Base-by-base conservation (phyloP, 75 land plant genomes). In the Adiantum capillusveneris region DNA sequence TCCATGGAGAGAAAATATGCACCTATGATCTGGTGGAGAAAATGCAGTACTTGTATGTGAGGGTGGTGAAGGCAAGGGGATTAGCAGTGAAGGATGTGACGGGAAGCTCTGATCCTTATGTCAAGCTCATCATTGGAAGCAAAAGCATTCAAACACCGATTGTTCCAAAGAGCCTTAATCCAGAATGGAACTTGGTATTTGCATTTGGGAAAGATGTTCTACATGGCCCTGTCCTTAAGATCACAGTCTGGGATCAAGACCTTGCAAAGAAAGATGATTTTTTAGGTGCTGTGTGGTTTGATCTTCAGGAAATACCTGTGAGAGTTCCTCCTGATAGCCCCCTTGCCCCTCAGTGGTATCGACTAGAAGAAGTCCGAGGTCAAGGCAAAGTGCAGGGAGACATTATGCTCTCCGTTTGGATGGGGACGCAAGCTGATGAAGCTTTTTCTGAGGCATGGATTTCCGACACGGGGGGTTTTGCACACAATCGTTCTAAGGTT, bases 371-470 rank as follows among this genome's bases (percentile, higher is more conserved):
- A 39, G 71, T 61, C 62, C 65, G 74, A 25, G 73, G 75, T 1
- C 63, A 57, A 0, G 62, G 66, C 54, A 14, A 17, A 18, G 25
- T 25, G 19, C 27, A 44, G 1, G 90, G 85, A 17, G 83, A 86
- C 63, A 25, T 86, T 5, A 86, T 86, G 90, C 75, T 86, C n/a
- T 83, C 83, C 0, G 80, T 80, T 1, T 86, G 90, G 90, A 52
- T 68, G 62, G 90, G 90, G 13, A 82, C 90, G 1, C 86, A 86
- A 55, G 83, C 85, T 0, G 90, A 86, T 57, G 85, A 86, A 65
- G 56, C 68, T 0, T 86, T 75, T 65, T 69, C 83, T 1, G 75
- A 72, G 7, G 80, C 90, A 0, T 75, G 80, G 81, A 83, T 82
- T 17, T 74, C 86, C 5, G 85, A 82, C 50, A 77, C 79, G 0